phyloP scores from a whole-genome alignment of 164 flowering plant species.

The Liquidambar formosana region DNA sequence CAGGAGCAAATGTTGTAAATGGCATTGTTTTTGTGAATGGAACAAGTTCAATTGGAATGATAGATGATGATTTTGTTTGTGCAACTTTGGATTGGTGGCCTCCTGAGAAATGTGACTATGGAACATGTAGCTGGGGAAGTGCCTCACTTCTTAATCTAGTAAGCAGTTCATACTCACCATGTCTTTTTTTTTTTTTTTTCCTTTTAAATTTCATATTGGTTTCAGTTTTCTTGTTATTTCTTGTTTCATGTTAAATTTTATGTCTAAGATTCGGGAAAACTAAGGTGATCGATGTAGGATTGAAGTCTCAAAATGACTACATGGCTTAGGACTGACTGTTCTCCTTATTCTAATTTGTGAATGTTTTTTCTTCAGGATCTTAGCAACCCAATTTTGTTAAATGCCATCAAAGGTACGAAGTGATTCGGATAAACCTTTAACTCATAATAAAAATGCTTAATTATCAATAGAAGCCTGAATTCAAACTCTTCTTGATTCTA shows the following conservation, averaged over 20 bases:
- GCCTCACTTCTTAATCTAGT: conserved; percentile 39
- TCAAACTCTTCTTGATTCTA: background rate
- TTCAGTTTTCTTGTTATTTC: no score
- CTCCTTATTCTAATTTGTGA: background rate
- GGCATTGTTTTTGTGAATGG: conserved; percentile 20
- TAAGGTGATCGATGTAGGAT: no score
- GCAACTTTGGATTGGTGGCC: conserved; percentile 58
- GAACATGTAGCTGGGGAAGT: conserved; percentile 36
- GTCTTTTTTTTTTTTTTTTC: background rate
- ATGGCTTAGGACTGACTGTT: no score
- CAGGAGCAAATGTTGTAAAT: conserved; percentile 1
- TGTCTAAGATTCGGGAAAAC: no score
- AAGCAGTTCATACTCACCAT: no score
- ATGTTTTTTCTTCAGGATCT: conserved; percentile 21
- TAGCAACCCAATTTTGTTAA: conserved; percentile 17
- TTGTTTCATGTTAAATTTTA: no score
- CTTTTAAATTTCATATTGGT: no score
- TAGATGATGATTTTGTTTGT: conserved; percentile 39
- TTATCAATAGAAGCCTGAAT: no score
- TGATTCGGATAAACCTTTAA: background rate
- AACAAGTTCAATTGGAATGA: conserved; percentile 16
- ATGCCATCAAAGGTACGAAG: conserved; percentile 30
- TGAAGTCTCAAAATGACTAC: no score
- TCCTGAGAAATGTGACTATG: conserved; percentile 41
- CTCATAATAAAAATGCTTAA: no score